phyloP scores from a whole-genome alignment of 177 flowering plant species.

The Vitis hybrid region DNA sequence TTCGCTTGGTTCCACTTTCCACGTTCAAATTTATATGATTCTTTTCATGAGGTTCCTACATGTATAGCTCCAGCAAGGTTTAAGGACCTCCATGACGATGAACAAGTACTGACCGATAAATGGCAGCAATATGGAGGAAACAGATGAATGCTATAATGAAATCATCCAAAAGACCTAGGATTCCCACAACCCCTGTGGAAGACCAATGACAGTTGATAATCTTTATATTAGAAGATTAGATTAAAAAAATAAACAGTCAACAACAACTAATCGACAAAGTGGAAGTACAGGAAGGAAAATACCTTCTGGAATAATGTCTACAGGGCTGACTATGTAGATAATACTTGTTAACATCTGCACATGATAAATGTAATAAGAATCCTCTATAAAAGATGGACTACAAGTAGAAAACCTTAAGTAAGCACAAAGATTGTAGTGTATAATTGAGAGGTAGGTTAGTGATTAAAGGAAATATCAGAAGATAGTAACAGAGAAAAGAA shows the following conservation, averaged over 20 bases:
- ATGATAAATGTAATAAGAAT: conserved; percentile 4
- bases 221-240: too few species aligned
- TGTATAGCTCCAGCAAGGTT: too few species aligned
- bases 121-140: conserved; percentile 79
- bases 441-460: background rate
- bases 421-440: too few species aligned
- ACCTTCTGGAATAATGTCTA: conserved; percentile 96
- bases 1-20: too few species aligned
- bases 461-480: background rate
- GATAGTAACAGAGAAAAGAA: background rate
- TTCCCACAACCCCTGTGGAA: conserved; percentile 57
- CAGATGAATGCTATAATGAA: conserved; percentile 56
- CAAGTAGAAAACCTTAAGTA: background rate
- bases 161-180: conserved; percentile 83
- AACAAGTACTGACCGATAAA: conserved; percentile 77
- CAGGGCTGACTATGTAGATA: conserved; percentile 73
- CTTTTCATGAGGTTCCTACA: too few species aligned
- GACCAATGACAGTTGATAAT: background rate
- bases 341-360: conserved; percentile 66
- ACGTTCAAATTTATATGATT: too few species aligned
- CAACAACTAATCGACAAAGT: background rate
- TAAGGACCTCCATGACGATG: conserved; percentile 68
- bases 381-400: background rate
- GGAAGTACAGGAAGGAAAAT: conserved; percentile 3
- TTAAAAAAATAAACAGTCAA: background rate